Conservation (phyloP, 2,329 filamentous ascomycete species). For the Sporothrix globosa region DNA sequence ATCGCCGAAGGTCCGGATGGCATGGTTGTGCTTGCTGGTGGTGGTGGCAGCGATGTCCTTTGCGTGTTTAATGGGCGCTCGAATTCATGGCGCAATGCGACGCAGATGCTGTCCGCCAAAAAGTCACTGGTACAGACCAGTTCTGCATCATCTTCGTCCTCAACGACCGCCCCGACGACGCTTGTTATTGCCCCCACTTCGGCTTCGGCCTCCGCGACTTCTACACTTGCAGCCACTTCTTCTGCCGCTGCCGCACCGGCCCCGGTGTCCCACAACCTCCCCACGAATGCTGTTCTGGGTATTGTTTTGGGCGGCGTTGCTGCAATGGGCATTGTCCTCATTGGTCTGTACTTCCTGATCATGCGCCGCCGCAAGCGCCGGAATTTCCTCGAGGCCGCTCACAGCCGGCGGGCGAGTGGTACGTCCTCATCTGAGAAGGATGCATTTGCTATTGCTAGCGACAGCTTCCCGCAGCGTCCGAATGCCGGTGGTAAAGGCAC, state of each 20-base stretch:
- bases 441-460: constrained; percentile 53
- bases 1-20: constrained; percentile 69
- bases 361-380: constrained; percentile 60
- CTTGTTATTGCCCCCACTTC: constrained; percentile 36
- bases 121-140: constrained; percentile 43
- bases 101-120: constrained; percentile 59
- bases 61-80: constrained; percentile 74
- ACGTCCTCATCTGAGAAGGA: constrained; percentile 61
- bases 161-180: constrained; percentile 29
- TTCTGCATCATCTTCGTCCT: constrained; percentile 40
- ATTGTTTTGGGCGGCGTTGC: constrained; percentile 25
- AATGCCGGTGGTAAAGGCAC: constrained; percentile 42
- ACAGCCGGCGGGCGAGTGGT: constrained; percentile 50
- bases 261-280: constrained; percentile 42
- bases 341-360: constrained; percentile 70
- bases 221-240: constrained; percentile 40
- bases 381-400: constrained; percentile 53
- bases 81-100: constrained; percentile 79
- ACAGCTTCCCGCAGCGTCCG: constrained; percentile 46
- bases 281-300: constrained; percentile 62
- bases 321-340: constrained; percentile 37
- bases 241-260: constrained; percentile 32
- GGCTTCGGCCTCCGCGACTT: constrained; percentile 38
- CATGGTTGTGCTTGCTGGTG: constrained; percentile 77
- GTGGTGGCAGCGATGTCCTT: constrained; percentile 65